Evolutionary conservation across 164 flowering plant genomes (phyloP), one percentile per base, ranked within the genome.

Genomic region (Buxus sempervirens): DNA sequence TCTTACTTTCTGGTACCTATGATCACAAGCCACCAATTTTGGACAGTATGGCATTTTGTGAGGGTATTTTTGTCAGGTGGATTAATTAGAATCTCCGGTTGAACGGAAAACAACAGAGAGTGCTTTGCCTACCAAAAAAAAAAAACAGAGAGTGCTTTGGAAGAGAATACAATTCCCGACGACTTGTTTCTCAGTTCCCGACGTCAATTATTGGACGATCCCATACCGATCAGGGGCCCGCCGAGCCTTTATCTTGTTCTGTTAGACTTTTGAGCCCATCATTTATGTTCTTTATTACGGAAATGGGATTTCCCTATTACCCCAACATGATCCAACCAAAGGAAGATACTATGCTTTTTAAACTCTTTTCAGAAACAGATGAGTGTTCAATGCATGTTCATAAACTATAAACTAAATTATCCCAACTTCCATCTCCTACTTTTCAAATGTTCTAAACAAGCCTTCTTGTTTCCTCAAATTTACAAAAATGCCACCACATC

Each of bases 151-250:
- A 9, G 14, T 45, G 66, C 66, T 49, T 45, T 63, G 25, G 55
- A 22, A 63, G 22, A 20, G 49, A 26, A 14, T 36, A 5, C 55
- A 59, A 13, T 45, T 26, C 24, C 45, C 54, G 32, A 61, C 65
- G 65, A n/a, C 8, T 61, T 61, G 22, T 68, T n/a, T n/a, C 51
- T 10, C 53, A 59, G 22, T 68, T 61, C 36, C 65, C 59, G 13
- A 68, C 25, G 65, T 53, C 38, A 69, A 62, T 69, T 62, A 69
- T 62, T 69, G 53, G 65, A 23, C 58, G 32, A 18, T 53, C 54
- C 60, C 60, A 54, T 69, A 61, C 72, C 61, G 60, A 53, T 62
- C 65, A 69, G 36, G 65, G 71, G 65, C 64, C 49, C 27, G 25
- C 19, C 21, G 24, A 62, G 7, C 53, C n/a, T 45, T 41, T 21